Evolutionary conservation across 1,284 basidiomycete species (phyloP).

Genomic region (Ustilago loliicola): DNA sequence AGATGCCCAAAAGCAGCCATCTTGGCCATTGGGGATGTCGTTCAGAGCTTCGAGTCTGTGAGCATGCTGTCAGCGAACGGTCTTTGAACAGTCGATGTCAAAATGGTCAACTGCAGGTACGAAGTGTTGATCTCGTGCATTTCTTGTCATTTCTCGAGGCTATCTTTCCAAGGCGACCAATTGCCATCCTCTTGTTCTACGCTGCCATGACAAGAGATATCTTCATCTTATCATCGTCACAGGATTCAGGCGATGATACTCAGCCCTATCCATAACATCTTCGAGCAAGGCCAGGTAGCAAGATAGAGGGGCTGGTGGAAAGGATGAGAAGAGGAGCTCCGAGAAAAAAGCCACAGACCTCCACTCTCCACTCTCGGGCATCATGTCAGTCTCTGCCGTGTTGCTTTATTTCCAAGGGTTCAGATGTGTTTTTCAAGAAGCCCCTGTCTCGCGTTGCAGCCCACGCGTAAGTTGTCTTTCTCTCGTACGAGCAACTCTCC

Average conservation of each 20-base stretch:
- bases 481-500: slow-evolving; percentile 17
- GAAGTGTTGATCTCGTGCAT: slow-evolving; percentile 20
- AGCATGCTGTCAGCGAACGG: not conserved
- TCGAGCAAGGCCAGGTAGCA: not conserved
- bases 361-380: slow-evolving; percentile 7
- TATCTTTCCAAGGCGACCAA: not conserved
- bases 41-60: too few species aligned
- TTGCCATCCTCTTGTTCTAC: too few species aligned
- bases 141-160: not conserved
- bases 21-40: not conserved
- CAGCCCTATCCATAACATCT: not conserved
- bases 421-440: slow-evolving; percentile 23
- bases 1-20: too few species aligned
- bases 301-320: not conserved
- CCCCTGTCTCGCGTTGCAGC: slow-evolving; percentile 32
- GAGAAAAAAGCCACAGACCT: slow-evolving; percentile 3
- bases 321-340: not conserved
- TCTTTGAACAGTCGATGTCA: not conserved
- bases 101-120: slow-evolving; percentile 16
- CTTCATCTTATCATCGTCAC: not conserved
- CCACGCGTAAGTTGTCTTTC: slow-evolving; percentile 5
- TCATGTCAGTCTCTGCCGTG: not conserved
- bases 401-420: slow-evolving; percentile 14
- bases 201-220: too few species aligned
- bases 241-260: not conserved